Conservation (phyloP, 2,329 filamentous ascomycete genomes). For the Pezizomycotina sp. region DNA sequence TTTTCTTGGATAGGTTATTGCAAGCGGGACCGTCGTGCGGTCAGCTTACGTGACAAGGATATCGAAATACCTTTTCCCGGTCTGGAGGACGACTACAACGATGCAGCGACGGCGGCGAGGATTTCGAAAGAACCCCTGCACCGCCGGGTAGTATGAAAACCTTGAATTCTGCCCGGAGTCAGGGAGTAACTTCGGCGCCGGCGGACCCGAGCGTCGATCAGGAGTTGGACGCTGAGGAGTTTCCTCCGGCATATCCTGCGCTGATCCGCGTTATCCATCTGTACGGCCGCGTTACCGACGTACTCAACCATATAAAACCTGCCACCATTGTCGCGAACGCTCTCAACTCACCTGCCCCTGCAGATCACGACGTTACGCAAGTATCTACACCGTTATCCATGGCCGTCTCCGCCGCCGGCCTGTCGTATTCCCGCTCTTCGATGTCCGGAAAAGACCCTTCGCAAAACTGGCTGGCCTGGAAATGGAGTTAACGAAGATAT, state of each 20-base stretch:
- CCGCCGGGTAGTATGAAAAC: no score
- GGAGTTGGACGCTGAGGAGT: conserved; percentile 40
- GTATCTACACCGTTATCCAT: no score
- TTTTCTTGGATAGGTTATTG: conserved; percentile 72
- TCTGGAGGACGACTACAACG: no score
- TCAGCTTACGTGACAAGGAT: conserved; percentile 68
- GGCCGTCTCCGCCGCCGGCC: no score
- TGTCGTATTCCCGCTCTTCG: no score
- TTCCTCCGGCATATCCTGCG: conserved; percentile 63
- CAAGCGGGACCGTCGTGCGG: conserved; percentile 67
- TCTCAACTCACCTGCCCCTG: no score
- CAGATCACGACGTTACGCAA: no score
- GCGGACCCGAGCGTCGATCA: conserved; percentile 39
- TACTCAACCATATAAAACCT: conserved; percentile 68
- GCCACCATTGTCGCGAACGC: conserved; percentile 61
- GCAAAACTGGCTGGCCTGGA: conserved; percentile 61
- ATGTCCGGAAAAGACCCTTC: no score
- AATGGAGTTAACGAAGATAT: conserved; percentile 51
- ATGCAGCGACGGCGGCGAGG: no score
- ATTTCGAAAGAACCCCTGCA: no score
- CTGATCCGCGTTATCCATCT: conserved; percentile 72
- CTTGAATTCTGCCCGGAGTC: no score
- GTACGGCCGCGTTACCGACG: conserved; percentile 67
- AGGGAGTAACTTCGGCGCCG: no score
- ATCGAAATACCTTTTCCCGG: conserved; percentile 67